Conservation (phyloP, 176 grass and related monocot genomes). For the Oryza glumipatula region DNA sequence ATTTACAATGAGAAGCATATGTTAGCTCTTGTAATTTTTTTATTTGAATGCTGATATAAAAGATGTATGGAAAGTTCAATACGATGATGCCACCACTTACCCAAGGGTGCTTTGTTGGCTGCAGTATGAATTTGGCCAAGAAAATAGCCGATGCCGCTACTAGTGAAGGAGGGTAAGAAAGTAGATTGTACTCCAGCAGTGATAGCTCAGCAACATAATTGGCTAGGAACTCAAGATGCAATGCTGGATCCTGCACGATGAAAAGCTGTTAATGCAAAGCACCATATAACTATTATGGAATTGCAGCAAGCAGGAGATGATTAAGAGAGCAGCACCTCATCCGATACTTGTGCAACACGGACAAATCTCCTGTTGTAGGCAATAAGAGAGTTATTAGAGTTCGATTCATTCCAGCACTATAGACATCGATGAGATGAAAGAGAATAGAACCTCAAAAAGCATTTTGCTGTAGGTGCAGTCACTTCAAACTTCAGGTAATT, state of each 20-base stretch:
- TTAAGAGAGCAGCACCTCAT: slow-evolving; percentile 61
- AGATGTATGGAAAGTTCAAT: background rate
- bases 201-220: slow-evolving; percentile 88
- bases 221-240: slow-evolving; percentile 91
- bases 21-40: slow-evolving; percentile 34
- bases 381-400: slow-evolving; percentile 29
- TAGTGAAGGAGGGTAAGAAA: slow-evolving; percentile 77
- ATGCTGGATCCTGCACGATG: slow-evolving; percentile 59
- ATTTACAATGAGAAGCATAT: slow-evolving; percentile 9
- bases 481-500: slow-evolving; percentile 96
- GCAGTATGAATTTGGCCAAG: slow-evolving; percentile 88
- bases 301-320: background rate
- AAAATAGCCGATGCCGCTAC: slow-evolving; percentile 87
- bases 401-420: background rate
- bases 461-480: slow-evolving; percentile 87
- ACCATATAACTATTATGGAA: background rate
- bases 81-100: slow-evolving; percentile 37
- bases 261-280: slow-evolving; percentile 28
- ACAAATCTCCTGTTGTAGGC: slow-evolving; percentile 74
- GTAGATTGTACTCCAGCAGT: slow-evolving; percentile 86
- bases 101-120: slow-evolving; percentile 86
- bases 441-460: slow-evolving; percentile 76
- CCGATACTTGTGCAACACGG: slow-evolving; percentile 79
- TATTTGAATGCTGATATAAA: background rate
- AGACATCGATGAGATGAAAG: background rate